Base-by-base conservation (phyloP, 2,329 filamentous ascomycete species). In the Epichloe festucae region DNA sequence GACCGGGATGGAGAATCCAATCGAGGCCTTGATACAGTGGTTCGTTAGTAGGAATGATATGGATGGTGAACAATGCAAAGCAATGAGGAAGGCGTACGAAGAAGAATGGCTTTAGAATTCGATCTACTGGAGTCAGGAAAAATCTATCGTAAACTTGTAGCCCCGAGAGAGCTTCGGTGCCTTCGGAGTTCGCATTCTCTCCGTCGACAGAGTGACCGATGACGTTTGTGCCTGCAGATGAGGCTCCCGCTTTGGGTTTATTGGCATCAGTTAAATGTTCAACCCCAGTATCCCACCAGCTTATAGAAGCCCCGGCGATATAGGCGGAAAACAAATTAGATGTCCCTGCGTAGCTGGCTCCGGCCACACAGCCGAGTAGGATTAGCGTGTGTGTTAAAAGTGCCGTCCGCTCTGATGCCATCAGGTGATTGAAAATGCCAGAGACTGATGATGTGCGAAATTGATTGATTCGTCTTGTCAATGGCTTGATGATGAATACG, bases 1-100 rank as follows among this genome's bases (percentile, higher is more conserved):
- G 34, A 91, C 83, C 0, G 87, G 87, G 1, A 93, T 85, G 0
- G 86, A 83, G 61, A 91, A 90, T 0, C 87, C 87, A 38, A 91
- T 84, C 0, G 76, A 79, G 1, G 48, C 51, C 51, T 53, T 10
- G 11, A 21, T 23, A 19, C 36, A 38, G 21, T 42, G 21, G 23
- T 40, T 21, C 36, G 41, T 50, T 27, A 39, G 31, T 14, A n/a
- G 6, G 5, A 4, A 17, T 17, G 3, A 21, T 1, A 10, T 10
- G 17, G 17, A 11, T 12, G 34, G n/a, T 39, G 3, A 5, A 6
- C 10, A 4, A 14, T 12, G 12, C 19, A 27, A 34, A 21, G 27
- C 7, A 11, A 31, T 4, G 27, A 41, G 5, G 15, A 19, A 15
- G 38, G 15, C 48, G 6, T 44, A 79, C 85, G 59, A 90, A 90